Evolutionary conservation across 441 rosid genomes (phyloP).

Genomic region (Francoa sonchifolia): DNA sequence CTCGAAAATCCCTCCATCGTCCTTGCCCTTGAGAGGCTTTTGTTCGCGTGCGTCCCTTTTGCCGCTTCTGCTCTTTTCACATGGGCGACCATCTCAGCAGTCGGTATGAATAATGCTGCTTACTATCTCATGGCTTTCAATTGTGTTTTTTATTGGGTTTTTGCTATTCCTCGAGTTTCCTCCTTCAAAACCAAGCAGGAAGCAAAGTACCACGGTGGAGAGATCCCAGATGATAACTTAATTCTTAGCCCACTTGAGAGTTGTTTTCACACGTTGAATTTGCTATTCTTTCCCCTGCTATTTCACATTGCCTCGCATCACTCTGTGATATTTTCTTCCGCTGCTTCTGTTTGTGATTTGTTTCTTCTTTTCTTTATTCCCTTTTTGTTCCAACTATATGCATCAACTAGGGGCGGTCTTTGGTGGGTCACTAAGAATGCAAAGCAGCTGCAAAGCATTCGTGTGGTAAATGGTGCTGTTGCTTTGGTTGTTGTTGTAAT

Average conservation of each 20-base stretch:
- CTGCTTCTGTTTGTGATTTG: slow-evolving; percentile 59
- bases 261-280: slow-evolving; percentile 63
- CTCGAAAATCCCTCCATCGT: slow-evolving; percentile 75
- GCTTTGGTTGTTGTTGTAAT: slow-evolving; percentile 71
- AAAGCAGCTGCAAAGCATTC: slow-evolving; percentile 60
- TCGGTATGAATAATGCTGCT: slow-evolving; percentile 70
- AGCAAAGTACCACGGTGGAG: slow-evolving; percentile 75
- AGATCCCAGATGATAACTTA: slow-evolving; percentile 71
- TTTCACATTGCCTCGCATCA: slow-evolving; percentile 84
- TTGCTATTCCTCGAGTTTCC: slow-evolving; percentile 66
- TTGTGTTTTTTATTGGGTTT: slow-evolving; percentile 87
- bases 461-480: slow-evolving; percentile 68
- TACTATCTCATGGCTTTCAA: slow-evolving; percentile 64
- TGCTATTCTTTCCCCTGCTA: slow-evolving; percentile 64
- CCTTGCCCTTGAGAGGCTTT: slow-evolving; percentile 76
- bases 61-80: slow-evolving; percentile 70
- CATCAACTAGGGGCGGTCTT: slow-evolving; percentile 80
- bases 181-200: slow-evolving; percentile 75
- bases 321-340: slow-evolving; percentile 57
- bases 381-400: slow-evolving; percentile 80
- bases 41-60: slow-evolving; percentile 76
- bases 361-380: slow-evolving; percentile 76
- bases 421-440: slow-evolving; percentile 83
- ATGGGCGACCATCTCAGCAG: slow-evolving; percentile 87
- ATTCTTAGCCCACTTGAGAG: slow-evolving; percentile 77